A percentile compares a stretch with the other conserved stretches of the same genome.
These are phyloP conservation scores for Penicillium polonicum DNA, from an alignment of 2,329 filamentous ascomycete genomes.

Conservation along the genomic window DNA sequence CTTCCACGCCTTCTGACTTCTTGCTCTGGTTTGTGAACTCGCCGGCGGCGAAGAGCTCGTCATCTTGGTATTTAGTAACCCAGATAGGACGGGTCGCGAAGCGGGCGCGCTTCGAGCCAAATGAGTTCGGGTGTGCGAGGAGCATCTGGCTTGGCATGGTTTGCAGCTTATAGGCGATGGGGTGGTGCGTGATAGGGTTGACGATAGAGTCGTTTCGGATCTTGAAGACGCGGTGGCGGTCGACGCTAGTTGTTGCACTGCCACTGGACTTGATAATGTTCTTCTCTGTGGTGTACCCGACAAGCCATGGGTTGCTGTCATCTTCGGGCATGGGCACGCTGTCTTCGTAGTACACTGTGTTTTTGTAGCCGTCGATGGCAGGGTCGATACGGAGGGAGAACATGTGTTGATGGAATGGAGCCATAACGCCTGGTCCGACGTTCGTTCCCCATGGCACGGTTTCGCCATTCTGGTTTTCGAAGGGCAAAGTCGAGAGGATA, in stretches of 20 bases:
- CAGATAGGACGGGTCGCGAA: constrained; percentile 57
- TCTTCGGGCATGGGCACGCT: constrained; percentile 54
- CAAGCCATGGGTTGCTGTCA: constrained; percentile 60
- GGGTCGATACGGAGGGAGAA: constrained; percentile 67
- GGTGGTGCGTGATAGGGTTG: constrained; percentile 49
- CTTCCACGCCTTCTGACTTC: constrained; percentile 54
- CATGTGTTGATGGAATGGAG: constrained; percentile 72
- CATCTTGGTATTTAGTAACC: constrained; percentile 54
- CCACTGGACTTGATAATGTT: constrained; percentile 49
- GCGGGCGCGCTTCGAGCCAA: constrained; percentile 48
- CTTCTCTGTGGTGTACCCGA: constrained; percentile 59
- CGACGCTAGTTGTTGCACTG: constrained; percentile 54
- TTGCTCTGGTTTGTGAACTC: constrained; percentile 55
- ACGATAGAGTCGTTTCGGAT: constrained; percentile 50
- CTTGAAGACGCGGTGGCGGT: constrained; percentile 52
- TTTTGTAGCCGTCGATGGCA: constrained; percentile 57
- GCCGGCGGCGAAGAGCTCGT: constrained; percentile 54
- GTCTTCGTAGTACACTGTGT: constrained; percentile 57
- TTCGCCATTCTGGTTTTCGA: constrained; percentile 60
- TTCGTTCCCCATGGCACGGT: constrained; percentile 68
- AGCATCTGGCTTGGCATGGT: constrained; percentile 52
- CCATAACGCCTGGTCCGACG: constrained; percentile 68
- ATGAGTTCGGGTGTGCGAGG: constrained; percentile 46
- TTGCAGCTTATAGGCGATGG: constrained; percentile 51
- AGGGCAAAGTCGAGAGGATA: constrained; percentile 65